Evolutionary conservation across 2,329 filamentous ascomycete species (phyloP), one percentile per base, ranked within the genome.

Genomic region (Aspergillus texensis): DNA sequence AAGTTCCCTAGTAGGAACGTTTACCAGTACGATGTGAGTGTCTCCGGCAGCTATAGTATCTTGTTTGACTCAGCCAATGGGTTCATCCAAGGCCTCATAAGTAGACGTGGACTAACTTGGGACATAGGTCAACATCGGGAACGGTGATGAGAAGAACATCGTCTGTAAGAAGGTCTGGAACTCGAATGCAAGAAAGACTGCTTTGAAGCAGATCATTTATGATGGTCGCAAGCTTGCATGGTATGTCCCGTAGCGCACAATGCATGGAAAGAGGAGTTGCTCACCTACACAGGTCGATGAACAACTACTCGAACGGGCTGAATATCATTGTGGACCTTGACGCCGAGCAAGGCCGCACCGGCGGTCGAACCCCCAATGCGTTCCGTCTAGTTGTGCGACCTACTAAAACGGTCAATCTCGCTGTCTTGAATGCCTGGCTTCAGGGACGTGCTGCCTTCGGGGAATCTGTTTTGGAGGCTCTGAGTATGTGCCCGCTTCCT

Each of bases 201-300:
- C 94, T 1, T 80, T 81, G 2, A 77, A 80, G 2, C 81, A 82
- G 48, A 93, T 90, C 86, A 86, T 97, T 61, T 93, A 88, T 70
- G 93, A 98, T 79, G 92, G 92, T 32, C 89, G 90, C 72, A 92
- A 90, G 76, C 84, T 99, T 54, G 94, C 93, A 19, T 99, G 95
- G 94, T 91, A 81, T 71, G 81, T 63, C 65, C 73, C 56, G 9
- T 4, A 48, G 1, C 11, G 14, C 74, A 46, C 53, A 19, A 21
- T 19, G 8, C 2, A 50, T 78, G 74, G 76, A 82, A 79, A 12
- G 79, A 53, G 16, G 78, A 30, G 34, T 28, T 19, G 19, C 30
- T 50, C 61, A 74, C 26, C 14, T 6, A 53, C 12, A 36, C 58
- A 81, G 79, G 79, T 80, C 80, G 4, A 65, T 74, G 6, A 72